These are phyloP conservation scores for Skeletonema marinoi DNA, from an alignment of 108 stramenopile species.

Conservation along the genomic window DNA sequence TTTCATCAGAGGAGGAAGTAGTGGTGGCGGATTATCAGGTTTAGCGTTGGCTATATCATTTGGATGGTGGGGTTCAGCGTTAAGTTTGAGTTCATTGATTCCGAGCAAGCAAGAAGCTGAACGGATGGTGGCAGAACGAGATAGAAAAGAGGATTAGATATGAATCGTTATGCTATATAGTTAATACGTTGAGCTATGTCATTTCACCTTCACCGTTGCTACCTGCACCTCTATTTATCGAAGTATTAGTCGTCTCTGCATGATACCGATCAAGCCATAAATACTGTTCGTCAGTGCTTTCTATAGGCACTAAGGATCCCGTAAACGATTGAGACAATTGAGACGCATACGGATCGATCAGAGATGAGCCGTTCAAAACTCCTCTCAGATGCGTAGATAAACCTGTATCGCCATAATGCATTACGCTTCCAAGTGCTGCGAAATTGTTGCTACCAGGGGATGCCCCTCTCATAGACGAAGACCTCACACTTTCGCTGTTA, in stretches of 20 bases:
- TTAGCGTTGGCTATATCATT: conserved; percentile 35
- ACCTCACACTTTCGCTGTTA: not conserved
- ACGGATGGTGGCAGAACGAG: conserved; percentile 44
- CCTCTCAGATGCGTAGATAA: conserved; percentile 53
- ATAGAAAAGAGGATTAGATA: conserved; percentile 8
- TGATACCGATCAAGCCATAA: conserved; percentile 41
- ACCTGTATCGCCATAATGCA: conserved; percentile 56
- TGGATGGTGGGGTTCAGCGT: conserved; percentile 42
- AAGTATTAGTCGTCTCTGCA: conserved; percentile 8
- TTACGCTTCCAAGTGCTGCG: conserved; percentile 30
- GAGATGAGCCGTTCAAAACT: conserved; percentile 44
- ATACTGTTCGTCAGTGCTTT: conserved; percentile 17
- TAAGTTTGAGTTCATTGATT: conserved; percentile 45
- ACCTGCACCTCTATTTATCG: not conserved
- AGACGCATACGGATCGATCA: conserved; percentile 35
- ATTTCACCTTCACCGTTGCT: not conserved
- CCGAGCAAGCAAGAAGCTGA: conserved; percentile 57
- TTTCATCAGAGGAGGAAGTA: conserved; percentile 43
- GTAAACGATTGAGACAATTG: conserved; percentile 37
- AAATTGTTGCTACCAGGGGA: not conserved
- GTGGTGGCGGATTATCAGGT: conserved; percentile 21
- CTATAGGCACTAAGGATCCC: conserved; percentile 37
- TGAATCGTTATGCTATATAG: not conserved
- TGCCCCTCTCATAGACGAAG: not conserved
- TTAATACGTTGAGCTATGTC: not conserved